Base-by-base conservation (phyloP, 495 filamentous ascomycete species). In the Penicillium manginii region DNA sequence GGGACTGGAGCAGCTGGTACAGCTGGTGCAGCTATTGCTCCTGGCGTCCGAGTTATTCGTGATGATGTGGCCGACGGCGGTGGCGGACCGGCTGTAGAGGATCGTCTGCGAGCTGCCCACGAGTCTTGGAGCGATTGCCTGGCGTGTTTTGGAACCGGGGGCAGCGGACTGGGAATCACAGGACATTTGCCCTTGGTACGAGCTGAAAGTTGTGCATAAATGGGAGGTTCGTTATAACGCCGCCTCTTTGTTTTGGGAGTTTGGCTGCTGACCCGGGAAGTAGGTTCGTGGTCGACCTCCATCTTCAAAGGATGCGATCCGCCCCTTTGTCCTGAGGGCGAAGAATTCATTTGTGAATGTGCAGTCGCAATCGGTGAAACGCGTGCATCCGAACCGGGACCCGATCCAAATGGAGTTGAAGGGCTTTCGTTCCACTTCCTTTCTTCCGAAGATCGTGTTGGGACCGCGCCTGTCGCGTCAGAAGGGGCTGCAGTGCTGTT, bases 171-270 rank as follows among this genome's bases (percentile, higher is more conserved):
- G 9, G 68, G 65, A 42, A 81, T 80, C 2, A 69, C 53, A 6
- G 77, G 75, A 26, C 70, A 69, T 60, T 65, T 68, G 49, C 69
- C 76, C 42, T 69, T 71, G 42, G 62, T 72, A 22, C 75, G 76
- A 42, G 55, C 59, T n/a, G 73, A 65, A 50, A 68, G 70, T 49
- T 71, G 77, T 40, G 81, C 81, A 59, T 64, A 83, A 50, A 81
- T 73, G 3, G 81, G 81, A 21, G 77, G 73, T 48, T 79, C 77
- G 22, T 75, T 69, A 61, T 73, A 80, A 39, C 77, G 71, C 58
- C 71, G 72, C 55, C 70, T 68, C 48, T 75, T 76, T 23, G 65
- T 62, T 37, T 68, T 76, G 12, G 72, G 75, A 4, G 61, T 71
- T 50, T 70, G 70, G 5, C 55, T 57, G 21, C 67, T 68, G 3